phyloP scores from a whole-genome alignment of 371 early-diverging fungal species.

The Umbelopsis sp. region DNA sequence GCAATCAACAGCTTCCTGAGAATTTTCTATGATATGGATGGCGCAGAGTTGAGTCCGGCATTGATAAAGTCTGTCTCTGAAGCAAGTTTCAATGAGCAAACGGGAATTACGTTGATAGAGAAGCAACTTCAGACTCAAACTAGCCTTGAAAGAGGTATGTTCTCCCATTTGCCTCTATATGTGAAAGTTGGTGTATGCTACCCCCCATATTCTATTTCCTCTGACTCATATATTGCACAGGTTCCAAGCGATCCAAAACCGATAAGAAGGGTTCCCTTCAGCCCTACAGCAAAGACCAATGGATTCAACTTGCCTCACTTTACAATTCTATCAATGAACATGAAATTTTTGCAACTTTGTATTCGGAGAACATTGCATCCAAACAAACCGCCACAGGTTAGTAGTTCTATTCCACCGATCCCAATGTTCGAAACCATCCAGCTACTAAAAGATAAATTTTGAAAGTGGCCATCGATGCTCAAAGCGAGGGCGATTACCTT shows the following conservation, averaged over 20 bases:
- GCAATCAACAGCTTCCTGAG: conserved; percentile 59
- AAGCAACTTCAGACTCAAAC: conserved; percentile 31
- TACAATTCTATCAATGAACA: conserved; percentile 66
- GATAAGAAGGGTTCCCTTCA: not conserved
- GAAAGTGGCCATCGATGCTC: conserved; percentile 60
- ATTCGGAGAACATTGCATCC: conserved; percentile 54
- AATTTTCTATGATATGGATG: conserved; percentile 54
- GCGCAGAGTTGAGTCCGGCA: conserved; percentile 31
- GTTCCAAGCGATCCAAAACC: not conserved
- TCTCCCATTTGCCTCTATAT: not conserved
- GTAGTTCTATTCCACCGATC: not conserved
- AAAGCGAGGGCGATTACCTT: conserved; percentile 62
- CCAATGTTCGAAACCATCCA: not conserved
- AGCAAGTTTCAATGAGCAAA: conserved; percentile 60
- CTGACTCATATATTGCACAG: not conserved
- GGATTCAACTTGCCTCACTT: conserved; percentile 64
- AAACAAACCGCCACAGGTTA: conserved; percentile 46
- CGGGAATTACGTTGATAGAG: conserved; percentile 60
- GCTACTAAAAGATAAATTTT: too few relatives aligned
- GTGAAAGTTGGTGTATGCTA: too few relatives aligned
- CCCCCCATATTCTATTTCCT: too few relatives aligned
- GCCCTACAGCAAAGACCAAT: conserved; percentile 27
- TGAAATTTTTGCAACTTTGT: conserved; percentile 65
- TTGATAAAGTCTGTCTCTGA: conserved; percentile 42
- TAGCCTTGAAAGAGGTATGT: not conserved